Evolutionary conservation across 495 filamentous ascomycete genomes (phyloP).

Genomic region (Parathielavia appendiculata): DNA sequence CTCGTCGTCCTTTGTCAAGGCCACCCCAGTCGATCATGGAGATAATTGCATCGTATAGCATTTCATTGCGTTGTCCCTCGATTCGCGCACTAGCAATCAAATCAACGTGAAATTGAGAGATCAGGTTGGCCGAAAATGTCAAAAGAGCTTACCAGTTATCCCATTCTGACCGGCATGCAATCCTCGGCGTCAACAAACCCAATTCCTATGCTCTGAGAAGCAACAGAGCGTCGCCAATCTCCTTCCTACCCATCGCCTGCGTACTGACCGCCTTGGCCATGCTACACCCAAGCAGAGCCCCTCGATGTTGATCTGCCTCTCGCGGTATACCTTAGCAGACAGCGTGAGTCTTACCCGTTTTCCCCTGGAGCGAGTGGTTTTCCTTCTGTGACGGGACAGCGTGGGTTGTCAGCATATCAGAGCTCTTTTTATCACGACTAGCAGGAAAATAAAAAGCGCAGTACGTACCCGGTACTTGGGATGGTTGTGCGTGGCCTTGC

Average conservation of each 20-base stretch:
- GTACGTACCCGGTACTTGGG: slow-evolving; percentile 51
- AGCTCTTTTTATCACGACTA: background rate
- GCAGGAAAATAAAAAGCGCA: slow-evolving; percentile 8
- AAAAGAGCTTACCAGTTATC: slow-evolving; percentile 9
- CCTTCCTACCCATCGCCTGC: slow-evolving; percentile 4
- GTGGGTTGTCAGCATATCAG: slow-evolving; percentile 18
- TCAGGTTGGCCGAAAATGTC: background rate
- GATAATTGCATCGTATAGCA: background rate
- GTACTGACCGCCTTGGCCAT: no score
- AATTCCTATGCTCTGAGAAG: no score
- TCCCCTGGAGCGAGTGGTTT: slow-evolving; percentile 79
- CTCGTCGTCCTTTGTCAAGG: background rate
- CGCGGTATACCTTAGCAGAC: slow-evolving; percentile 54
- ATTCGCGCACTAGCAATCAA: background rate
- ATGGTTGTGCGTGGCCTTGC: slow-evolving; percentile 56
- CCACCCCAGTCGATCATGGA: no score
- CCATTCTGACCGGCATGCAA: slow-evolving; percentile 19
- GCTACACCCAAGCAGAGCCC: background rate
- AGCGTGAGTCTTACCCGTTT: slow-evolving; percentile 81
- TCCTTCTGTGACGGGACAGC: slow-evolving; percentile 50
- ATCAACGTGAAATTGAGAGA: background rate
- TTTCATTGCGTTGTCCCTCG: no score
- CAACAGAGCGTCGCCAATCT: background rate
- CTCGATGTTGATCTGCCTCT: slow-evolving; percentile 6
- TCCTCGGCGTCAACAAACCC: slow-evolving; percentile 8